These are phyloP conservation scores for Colletotrichum sublineola DNA, from an alignment of 2,329 filamentous ascomycete genomes.

Conservation along the genomic window DNA sequence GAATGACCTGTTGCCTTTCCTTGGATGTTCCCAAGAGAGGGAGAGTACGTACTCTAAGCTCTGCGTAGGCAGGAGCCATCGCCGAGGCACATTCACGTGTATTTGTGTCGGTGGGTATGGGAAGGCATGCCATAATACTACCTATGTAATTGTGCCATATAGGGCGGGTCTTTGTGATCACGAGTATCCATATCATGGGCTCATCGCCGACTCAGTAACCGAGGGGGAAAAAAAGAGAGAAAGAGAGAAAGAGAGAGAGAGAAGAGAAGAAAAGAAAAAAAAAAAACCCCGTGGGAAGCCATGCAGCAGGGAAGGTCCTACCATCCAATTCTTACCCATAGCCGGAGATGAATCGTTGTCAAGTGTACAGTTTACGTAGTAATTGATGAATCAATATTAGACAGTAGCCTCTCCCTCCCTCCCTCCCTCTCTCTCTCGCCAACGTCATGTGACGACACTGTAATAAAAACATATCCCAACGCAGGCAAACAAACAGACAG, in stretches of 20 bases:
- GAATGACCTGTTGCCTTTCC: no score
- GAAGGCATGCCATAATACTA: no score
- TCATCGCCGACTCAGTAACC: not conserved
- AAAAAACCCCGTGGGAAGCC: not conserved
- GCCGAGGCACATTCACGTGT: not conserved
- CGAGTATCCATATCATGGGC: not conserved
- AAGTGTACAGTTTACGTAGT: not conserved
- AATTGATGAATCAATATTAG: not conserved
- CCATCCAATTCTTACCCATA: not conserved
- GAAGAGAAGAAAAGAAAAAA: no score
- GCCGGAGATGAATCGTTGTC: constrained; percentile 4
- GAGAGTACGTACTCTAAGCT: constrained; percentile 1
- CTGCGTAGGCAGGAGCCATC: not conserved
- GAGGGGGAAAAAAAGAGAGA: no score
- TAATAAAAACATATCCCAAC: not conserved
- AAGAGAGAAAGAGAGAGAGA: no score
- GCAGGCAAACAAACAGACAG: constrained; percentile 1
- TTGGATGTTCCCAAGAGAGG: not conserved
- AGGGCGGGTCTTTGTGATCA: not conserved
- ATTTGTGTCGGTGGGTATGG: not conserved
- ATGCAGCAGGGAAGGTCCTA: not conserved
- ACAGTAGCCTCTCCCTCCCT: not conserved
- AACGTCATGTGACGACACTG: not conserved
- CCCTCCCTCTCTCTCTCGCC: not conserved
- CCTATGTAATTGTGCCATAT: no score